Conservation (phyloP, 78 protist genomes). For the Anaeramoeba flamelloides region DNA sequence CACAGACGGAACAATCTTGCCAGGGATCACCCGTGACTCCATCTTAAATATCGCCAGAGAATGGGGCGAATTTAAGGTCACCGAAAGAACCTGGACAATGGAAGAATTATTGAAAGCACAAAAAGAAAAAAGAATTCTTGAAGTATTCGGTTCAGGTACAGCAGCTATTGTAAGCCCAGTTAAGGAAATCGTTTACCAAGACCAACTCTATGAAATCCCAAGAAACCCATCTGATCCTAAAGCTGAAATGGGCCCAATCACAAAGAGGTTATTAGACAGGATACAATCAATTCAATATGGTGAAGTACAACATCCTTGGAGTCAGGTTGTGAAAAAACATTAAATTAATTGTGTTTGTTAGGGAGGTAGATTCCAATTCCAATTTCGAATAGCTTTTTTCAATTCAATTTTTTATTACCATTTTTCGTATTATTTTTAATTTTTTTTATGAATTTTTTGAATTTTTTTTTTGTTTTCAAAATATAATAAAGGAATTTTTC, state of each 20-base stretch:
- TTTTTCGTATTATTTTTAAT: too few species aligned
- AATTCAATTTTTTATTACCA: too few species aligned
- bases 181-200: constrained; percentile 47
- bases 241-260: constrained; percentile 11
- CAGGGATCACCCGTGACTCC: constrained; percentile 89
- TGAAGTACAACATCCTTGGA: not conserved
- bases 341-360: too few species aligned
- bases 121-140: constrained; percentile 42
- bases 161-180: constrained; percentile 87
- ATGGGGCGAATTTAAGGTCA: constrained; percentile 59
- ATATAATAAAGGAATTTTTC: too few species aligned
- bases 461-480: too few species aligned
- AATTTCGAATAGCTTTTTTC: too few species aligned
- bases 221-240: not conserved
- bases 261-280: not conserved
- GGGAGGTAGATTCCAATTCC: too few species aligned
- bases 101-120: constrained; percentile 46
- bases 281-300: not conserved
- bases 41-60: constrained; percentile 42
- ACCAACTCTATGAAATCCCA: constrained; percentile 2
- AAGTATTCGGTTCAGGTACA: constrained; percentile 90
- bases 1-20: constrained; percentile 77
- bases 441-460: too few species aligned
- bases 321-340: too few species aligned
- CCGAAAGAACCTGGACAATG: constrained; percentile 64